Evolutionary conservation across 2,329 filamentous ascomycete genomes (phyloP).

Genomic region (Pseudogymnoascus pannorum): DNA sequence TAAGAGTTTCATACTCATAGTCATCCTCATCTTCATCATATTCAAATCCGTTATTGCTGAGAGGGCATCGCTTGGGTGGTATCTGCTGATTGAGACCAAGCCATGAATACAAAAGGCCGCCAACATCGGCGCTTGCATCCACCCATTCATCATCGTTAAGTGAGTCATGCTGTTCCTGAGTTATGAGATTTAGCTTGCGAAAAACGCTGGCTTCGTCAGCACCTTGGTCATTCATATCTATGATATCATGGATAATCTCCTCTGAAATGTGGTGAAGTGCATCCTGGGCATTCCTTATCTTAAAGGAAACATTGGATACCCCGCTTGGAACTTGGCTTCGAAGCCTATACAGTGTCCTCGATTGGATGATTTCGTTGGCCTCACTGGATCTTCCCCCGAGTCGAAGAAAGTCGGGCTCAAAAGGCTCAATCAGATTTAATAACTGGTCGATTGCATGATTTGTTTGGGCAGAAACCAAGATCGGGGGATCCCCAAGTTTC

Average conservation of each 20-base stretch:
- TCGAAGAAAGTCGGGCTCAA: constrained; percentile 56
- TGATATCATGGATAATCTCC: neutral
- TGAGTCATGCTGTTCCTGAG: constrained; percentile 53
- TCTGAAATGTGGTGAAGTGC: constrained; percentile 11
- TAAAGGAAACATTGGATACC: neutral
- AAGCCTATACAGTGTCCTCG: constrained; percentile 52
- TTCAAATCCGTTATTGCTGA: constrained; percentile 20
- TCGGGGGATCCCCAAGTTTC: constrained; percentile 49
- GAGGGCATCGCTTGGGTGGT: constrained; percentile 20
- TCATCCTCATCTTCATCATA: constrained; percentile 22
- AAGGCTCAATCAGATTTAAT: constrained; percentile 38
- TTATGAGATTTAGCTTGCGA: constrained; percentile 49
- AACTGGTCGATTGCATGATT: constrained; percentile 88
- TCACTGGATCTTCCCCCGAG: constrained; percentile 35
- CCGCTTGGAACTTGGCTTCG: neutral
- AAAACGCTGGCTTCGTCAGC: constrained; percentile 51
- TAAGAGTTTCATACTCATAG: constrained; percentile 23
- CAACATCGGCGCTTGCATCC: neutral
- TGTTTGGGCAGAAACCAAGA: constrained; percentile 78
- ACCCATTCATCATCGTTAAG: constrained; percentile 41
- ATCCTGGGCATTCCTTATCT: constrained; percentile 22
- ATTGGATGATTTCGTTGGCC: constrained; percentile 52
- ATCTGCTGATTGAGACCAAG: constrained; percentile 19
- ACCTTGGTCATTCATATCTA: constrained; percentile 16
- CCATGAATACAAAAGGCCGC: constrained; percentile 16